Conservation (phyloP, 306 rosid species). For the Sindora glabra region DNA sequence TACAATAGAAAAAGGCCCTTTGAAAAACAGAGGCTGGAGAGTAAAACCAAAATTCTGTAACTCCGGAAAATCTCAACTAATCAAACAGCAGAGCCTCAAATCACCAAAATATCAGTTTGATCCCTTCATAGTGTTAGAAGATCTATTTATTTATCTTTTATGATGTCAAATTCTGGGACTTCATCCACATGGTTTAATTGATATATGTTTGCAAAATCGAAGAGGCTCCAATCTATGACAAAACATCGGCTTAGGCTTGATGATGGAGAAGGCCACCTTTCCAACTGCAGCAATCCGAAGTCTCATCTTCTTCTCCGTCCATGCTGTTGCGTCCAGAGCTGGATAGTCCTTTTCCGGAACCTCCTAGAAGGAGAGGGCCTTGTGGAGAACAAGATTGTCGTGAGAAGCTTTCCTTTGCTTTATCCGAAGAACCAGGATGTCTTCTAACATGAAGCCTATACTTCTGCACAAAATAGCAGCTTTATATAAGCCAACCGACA, state of each 20-base stretch:
- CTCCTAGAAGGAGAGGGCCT: conserved; percentile 49
- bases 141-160: conserved; percentile 24
- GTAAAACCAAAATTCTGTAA: neutral
- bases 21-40: conserved; percentile 3
- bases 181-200: conserved; percentile 18
- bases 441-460: conserved; percentile 80
- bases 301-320: conserved; percentile 67
- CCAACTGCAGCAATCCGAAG: conserved; percentile 74
- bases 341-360: conserved; percentile 47
- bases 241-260: conserved; percentile 26
- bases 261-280: conserved; percentile 35
- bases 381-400: conserved; percentile 62
- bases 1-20: conserved; percentile 27
- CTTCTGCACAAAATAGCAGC: conserved; percentile 44
- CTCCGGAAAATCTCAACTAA: conserved; percentile 16
- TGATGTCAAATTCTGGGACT: conserved; percentile 22
- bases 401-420: conserved; percentile 26
- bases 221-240: conserved; percentile 15
- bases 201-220: conserved; percentile 34
- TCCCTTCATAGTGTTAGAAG: conserved; percentile 19
- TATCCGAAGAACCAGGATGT: too few species aligned
- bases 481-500: neutral
- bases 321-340: conserved; percentile 43
- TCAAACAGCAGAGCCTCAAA: conserved; percentile 22
- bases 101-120: conserved; percentile 16